Conservation (phyloP, 352 stramenopile species). For the Achlya hypogyna region DNA sequence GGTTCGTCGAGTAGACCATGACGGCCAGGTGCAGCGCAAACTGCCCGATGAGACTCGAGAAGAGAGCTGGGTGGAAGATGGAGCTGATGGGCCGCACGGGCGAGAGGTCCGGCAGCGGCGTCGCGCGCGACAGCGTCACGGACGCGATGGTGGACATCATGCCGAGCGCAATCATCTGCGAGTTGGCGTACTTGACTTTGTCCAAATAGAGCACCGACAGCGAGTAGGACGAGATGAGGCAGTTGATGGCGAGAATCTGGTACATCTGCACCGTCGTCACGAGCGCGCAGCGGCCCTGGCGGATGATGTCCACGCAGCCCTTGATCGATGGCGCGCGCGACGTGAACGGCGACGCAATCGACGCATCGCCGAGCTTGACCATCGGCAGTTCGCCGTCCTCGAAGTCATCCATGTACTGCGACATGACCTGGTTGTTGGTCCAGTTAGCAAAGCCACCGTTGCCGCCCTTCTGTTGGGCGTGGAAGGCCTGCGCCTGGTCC, state of each 20-base stretch:
- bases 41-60: slow-evolving; percentile 92
- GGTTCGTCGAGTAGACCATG: slow-evolving; percentile 89
- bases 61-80: slow-evolving; percentile 92
- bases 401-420: slow-evolving; percentile 87
- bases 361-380: slow-evolving; percentile 98
- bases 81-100: slow-evolving; percentile 87
- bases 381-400: slow-evolving; percentile 90
- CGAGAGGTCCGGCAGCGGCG: slow-evolving; percentile 92
- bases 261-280: slow-evolving; percentile 99
- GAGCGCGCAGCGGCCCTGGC: slow-evolving; percentile 97
- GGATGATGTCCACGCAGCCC: slow-evolving; percentile 93
- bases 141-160: slow-evolving; percentile 82
- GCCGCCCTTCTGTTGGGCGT: slow-evolving; percentile 62
- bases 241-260: slow-evolving; percentile 98
- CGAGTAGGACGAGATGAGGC: slow-evolving; percentile 96
- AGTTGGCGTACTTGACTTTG: slow-evolving; percentile 98
- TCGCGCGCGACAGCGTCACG: slow-evolving; percentile 85
- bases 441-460: slow-evolving; percentile 78
- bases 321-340: slow-evolving; percentile 88
- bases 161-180: slow-evolving; percentile 87
- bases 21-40: slow-evolving; percentile 92
- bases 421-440: slow-evolving; percentile 78
- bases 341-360: slow-evolving; percentile 98
- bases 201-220: slow-evolving; percentile 97
- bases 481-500: slow-evolving; percentile 53